Percentiles rank a stretch among this genome's conserved stretches.
Conservation (phyloP, 345 rosid genomes). For the Syzygium jambos region DNA sequence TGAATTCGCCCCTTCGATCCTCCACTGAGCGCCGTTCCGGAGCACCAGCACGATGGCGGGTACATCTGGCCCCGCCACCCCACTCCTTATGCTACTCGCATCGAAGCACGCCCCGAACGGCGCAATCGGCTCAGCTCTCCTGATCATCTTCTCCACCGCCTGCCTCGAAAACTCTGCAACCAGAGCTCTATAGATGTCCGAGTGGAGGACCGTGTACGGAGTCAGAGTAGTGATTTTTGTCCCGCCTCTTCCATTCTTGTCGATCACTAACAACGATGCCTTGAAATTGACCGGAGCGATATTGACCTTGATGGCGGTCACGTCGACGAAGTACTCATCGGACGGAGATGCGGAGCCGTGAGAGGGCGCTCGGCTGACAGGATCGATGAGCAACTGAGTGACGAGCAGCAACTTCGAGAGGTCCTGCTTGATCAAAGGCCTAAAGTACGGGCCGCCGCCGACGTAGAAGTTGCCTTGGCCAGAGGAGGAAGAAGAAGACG, state of each 20-base stretch:
- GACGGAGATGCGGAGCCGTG: constrained; percentile 10
- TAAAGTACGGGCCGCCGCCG: constrained; percentile 23
- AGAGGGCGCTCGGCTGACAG: constrained; percentile 8
- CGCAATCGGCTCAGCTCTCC: not conserved
- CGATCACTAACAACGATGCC: constrained; percentile 11
- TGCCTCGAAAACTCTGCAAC: constrained; percentile 12
- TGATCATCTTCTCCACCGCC: not conserved
- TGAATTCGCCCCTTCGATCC: constrained; percentile 27
- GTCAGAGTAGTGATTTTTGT: constrained; percentile 32
- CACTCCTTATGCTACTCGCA: not conserved
- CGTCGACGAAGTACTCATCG: constrained; percentile 20
- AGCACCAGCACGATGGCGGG: constrained; percentile 23
- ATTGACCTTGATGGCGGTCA: constrained; percentile 16
- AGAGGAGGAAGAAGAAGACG: not conserved
- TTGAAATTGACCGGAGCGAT: constrained; percentile 8
- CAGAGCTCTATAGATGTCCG: constrained; percentile 34
- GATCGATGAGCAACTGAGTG: constrained; percentile 24
- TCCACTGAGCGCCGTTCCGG: constrained; percentile 13
- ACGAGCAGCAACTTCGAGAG: constrained; percentile 16
- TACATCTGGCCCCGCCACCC: constrained; percentile 15
- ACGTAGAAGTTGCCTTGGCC: constrained; percentile 15
- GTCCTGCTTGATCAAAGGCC: constrained; percentile 10
- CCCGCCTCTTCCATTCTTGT: constrained; percentile 31
- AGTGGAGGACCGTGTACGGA: constrained; percentile 21
- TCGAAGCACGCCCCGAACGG: constrained; percentile 18